Conservation (phyloP, 2,329 filamentous ascomycete species). For the Didymella glomerata region DNA sequence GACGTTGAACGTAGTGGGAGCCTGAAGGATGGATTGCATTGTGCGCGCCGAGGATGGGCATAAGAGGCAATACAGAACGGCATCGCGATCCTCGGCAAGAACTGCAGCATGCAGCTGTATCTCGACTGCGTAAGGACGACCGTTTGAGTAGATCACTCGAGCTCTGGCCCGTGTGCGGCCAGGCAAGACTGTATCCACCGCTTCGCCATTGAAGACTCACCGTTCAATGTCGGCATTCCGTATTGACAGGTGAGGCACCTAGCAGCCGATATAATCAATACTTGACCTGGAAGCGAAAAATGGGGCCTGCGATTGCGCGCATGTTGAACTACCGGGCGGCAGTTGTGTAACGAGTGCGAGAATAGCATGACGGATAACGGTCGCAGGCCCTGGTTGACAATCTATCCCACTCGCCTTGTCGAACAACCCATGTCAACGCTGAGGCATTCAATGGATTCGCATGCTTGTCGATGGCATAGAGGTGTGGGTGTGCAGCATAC, state of each 20-base stretch:
- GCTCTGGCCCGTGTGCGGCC: background rate
- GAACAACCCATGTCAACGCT: background rate
- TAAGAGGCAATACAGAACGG: background rate
- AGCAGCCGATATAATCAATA: background rate
- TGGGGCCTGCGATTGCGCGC: constrained; percentile 13
- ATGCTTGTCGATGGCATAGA: background rate
- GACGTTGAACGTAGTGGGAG: background rate
- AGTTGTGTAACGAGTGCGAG: constrained; percentile 13
- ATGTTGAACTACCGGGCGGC: constrained; percentile 13
- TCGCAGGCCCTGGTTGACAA: constrained; percentile 9
- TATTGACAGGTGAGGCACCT: constrained; percentile 8
- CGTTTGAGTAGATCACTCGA: background rate
- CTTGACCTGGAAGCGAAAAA: background rate
- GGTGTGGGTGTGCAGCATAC: constrained; percentile 19
- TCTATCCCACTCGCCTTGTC: constrained; percentile 8
- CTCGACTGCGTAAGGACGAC: constrained; percentile 2
- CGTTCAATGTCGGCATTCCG: constrained; percentile 2
- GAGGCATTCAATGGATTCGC: background rate
- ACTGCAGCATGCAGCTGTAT: constrained; percentile 8
- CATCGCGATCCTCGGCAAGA: background rate
- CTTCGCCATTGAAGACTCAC: constrained; percentile 1
- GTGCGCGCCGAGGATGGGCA: background rate
- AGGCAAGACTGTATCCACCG: constrained; percentile 4
- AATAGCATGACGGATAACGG: constrained; percentile 18
- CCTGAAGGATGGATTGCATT: background rate